These are phyloP conservation scores for Ogataea angusta DNA, from an alignment of 805 yeast genomes.

Conservation along the genomic window DNA sequence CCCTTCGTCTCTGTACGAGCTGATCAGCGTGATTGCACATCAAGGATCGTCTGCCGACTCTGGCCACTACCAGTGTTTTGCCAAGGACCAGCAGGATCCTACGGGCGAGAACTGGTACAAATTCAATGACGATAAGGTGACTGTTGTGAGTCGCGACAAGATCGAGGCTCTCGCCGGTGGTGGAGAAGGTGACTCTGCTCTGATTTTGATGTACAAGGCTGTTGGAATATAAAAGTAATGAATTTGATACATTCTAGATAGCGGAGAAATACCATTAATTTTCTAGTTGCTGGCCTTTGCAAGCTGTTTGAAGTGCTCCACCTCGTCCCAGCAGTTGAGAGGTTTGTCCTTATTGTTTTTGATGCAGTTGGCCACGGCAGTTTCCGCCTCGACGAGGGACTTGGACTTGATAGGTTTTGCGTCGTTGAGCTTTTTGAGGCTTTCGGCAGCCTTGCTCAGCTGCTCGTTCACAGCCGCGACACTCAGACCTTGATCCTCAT, in stretches of 20 bases:
- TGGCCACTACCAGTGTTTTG: conserved; percentile 94
- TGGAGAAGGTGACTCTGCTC: conserved; percentile 95
- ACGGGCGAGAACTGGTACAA: conserved; percentile 85
- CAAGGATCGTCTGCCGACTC: conserved; percentile 95
- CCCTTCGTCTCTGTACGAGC: conserved; percentile 83
- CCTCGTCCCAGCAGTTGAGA: conserved; percentile 80
- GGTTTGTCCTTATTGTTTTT: conserved; percentile 59
- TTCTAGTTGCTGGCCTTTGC: conserved; percentile 30
- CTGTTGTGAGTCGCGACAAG: conserved; percentile 71
- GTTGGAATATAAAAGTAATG: conserved; percentile 42
- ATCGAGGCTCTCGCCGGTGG: conserved; percentile 92
- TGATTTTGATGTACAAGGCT: conserved; percentile 81
- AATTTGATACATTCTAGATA: conserved; percentile 2
- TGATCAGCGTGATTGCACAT: conserved; percentile 83
- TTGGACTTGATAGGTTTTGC: conserved; percentile 33
- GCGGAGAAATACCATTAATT: conserved; percentile 2
- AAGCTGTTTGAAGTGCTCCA: conserved; percentile 60
- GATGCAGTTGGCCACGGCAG: conserved; percentile 55
- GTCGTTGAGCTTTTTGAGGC: conserved; percentile 31
- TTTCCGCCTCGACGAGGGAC: conserved; percentile 45
- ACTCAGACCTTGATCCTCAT: conserved; percentile 26
- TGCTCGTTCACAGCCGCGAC: conserved; percentile 29
- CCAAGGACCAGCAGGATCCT: conserved; percentile 61
- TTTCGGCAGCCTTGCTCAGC: conserved; percentile 36
- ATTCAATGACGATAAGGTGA: conserved; percentile 90